Base-by-base conservation (phyloP, 805 yeast species). In the Brettanomyces custersianus region DNA sequence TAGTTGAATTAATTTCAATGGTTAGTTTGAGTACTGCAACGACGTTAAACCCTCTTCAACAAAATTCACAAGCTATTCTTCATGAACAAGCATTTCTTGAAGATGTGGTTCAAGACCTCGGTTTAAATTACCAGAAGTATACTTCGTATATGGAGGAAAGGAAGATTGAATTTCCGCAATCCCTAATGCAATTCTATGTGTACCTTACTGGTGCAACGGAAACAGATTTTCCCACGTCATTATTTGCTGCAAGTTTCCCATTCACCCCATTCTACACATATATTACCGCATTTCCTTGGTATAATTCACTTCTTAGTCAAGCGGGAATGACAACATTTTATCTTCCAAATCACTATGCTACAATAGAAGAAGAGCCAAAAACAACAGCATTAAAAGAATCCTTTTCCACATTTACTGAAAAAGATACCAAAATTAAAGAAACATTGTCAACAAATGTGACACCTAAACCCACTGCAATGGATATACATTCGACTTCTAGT, bases 221-320 rank as follows among this genome's bases (percentile, higher is more conserved):
- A 13, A 31, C 35, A 12, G 39, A 39, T 4, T 46, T 48, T 19
- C 43, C 53, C 32, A 51, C 55, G 3, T 49, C 58, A 3, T 26
- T 54, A 18, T 40, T 55, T 25, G 40, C 48, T 8, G 41, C 43
- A n/a, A 30, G 35, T 1, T 60, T 60, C 36, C 66, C 66, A 19
- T 48, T 59, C 37, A 43, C 52, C 2, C 54, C 46, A 7, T 60
- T 60, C 38, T 20, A 49, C n/a, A 53, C 60, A 2, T 57, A 47
- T 29, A 42, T 55, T 13, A 39, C 53, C 5, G 52, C 46, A 4
- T 57, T 62, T 35, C 63, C 63, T 2, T 59, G 65, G 64, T 53
- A 59, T 33, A 22, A 50, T 3, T 41, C 51, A 2, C 38, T 58
- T 28, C 34, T 60, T 7, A 15, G 36, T 2, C 52, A 41, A 2